Base-by-base conservation (phyloP, 1,284 basidiomycete genomes). In the Heterobasidion irregulare region DNA sequence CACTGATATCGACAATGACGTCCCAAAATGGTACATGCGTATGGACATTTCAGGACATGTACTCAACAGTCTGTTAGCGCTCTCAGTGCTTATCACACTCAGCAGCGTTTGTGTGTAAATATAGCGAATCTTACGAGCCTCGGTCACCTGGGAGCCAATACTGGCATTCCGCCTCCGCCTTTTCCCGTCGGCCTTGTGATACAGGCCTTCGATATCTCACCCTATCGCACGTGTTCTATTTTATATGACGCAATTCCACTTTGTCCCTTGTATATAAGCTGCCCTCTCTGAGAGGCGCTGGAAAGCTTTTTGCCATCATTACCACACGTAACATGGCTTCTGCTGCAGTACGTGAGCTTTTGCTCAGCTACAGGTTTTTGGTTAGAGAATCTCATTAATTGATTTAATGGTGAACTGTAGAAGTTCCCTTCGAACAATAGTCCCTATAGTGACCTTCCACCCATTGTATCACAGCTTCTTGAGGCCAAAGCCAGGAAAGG, bases 401-500 rank as follows among this genome's bases (percentile, higher is more conserved):
- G 2, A 26, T 26, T 6, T 1, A 26, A 33, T 26, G 3, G 26
- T 3, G 26, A 48, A 18, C 32, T 19, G 15, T n/a, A 50, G 49
- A 50, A 16, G 12, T 2, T 50, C 7, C 35, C 49, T 36, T 34
- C 49, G 7, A 36, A 50, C 35, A 50, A 5, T 15, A 10, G 13
- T 10, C 49, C 49, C 33, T 50, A 35, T 4, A 15, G 6, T 75
- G 73, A 78, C 58, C 75, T 86, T 44, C 78, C 84, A 2, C 68
- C 78, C 15, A 75, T 82, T 58, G 73, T 73, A 64, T 62, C 74
- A 10, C 65, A 64, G 44, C 71, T 90, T 33, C 80, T 88, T 53
- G 78, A 83, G 58, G 85, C 84, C 13, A 91, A 91, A 68, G 83
- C 84, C 0, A 70, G 70, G 53, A 85, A 83, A 70, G 84, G 88